Conservation (phyloP, 179 eudicot genomes). For the Drosera spatulata region DNA sequence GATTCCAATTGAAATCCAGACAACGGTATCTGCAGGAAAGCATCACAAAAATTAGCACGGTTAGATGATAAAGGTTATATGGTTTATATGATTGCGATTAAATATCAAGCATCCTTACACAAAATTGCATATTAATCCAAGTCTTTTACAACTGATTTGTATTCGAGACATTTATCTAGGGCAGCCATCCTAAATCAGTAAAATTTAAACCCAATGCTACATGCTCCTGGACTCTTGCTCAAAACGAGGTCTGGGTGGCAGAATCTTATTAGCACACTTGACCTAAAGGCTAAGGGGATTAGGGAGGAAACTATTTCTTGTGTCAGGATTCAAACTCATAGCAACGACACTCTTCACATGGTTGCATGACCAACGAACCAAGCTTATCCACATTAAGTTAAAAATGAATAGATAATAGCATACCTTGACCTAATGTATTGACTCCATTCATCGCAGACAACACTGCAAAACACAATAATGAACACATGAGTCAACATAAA, state of each 20-base stretch:
- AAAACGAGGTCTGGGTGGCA: too few species aligned
- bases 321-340: too few species aligned
- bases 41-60: background rate
- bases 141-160: too few species aligned
- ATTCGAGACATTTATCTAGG: too few species aligned
- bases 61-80: background rate
- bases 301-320: too few species aligned
- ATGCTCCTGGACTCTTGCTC: too few species aligned
- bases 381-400: background rate
- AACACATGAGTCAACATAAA: background rate
- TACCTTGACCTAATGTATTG: conserved; percentile 20
- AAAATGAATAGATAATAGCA: background rate
- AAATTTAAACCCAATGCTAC: too few species aligned
- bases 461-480: conserved; percentile 18
- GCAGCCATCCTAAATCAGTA: too few species aligned
- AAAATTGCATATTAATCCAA: too few species aligned
- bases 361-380: background rate
- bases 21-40: conserved; percentile 6
- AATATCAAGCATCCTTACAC: background rate
- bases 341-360: background rate
- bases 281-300: too few species aligned
- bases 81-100: background rate
- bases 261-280: too few species aligned
- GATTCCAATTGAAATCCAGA: conserved; percentile 12
- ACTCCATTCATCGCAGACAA: conserved; percentile 48